Conservation (phyloP, 1,139 yeast genomes). For the Zygosaccharomyces sapae region DNA sequence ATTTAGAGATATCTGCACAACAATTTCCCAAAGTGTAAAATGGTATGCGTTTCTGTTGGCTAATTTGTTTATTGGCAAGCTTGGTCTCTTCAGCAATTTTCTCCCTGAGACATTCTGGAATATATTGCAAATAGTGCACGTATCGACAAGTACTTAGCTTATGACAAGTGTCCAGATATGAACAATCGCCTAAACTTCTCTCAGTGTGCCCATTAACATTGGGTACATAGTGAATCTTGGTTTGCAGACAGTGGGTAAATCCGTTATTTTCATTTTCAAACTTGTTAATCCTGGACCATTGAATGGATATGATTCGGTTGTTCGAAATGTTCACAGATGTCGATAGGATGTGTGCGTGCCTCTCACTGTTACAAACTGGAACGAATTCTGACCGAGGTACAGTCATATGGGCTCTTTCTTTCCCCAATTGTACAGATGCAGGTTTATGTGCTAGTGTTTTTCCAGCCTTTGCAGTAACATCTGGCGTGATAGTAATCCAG, state of each 20-base stretch:
- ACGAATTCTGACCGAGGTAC: constrained; percentile 44
- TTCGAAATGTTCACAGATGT: constrained; percentile 25
- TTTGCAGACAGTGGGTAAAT: constrained; percentile 42
- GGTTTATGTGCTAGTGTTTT: constrained; percentile 23
- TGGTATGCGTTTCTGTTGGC: constrained; percentile 33
- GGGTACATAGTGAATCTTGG: constrained; percentile 60
- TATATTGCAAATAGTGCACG: constrained; percentile 67
- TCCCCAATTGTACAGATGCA: constrained; percentile 37
- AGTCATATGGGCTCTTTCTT: constrained; percentile 42
- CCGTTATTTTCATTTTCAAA: constrained; percentile 32
- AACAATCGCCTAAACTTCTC: constrained; percentile 76
- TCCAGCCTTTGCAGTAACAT: constrained; percentile 17
- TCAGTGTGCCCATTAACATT: constrained; percentile 60
- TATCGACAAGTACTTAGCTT: constrained; percentile 77
- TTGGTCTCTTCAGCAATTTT: constrained; percentile 20
- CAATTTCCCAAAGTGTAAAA: constrained; percentile 57
- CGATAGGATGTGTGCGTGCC: constrained; percentile 41
- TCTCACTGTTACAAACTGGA: constrained; percentile 48
- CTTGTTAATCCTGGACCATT: constrained; percentile 24
- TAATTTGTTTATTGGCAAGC: constrained; percentile 32
- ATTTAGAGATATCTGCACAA: constrained; percentile 39
- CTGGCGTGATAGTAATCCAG: constrained; percentile 2
- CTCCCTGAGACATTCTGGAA: constrained; percentile 39
- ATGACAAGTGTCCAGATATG: constrained; percentile 90
- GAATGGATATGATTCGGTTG: constrained; percentile 33